Evolutionary conservation across 805 yeast species (phyloP), one percentile per base, ranked within the genome.

Genomic region (Yarrowia sp.): DNA sequence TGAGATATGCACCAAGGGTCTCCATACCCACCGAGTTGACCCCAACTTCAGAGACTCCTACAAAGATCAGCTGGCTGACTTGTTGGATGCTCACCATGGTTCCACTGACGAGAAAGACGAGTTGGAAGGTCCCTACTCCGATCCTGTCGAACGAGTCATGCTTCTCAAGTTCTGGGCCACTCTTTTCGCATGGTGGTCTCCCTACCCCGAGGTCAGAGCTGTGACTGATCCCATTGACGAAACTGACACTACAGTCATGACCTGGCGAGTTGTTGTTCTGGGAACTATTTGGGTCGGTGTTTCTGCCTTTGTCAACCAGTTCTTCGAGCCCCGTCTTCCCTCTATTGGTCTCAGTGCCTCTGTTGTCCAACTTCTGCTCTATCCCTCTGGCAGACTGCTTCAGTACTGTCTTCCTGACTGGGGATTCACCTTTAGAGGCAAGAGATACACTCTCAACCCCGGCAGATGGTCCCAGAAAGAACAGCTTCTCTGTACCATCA

Each of bases 391-490:
- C 68, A 40, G 47, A 17, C 49, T 68, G 10, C 58, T 72, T n/a
- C 69, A 66, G 10, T 34, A 40, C 12, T 24, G 66, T 7, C 46
- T 71, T n/a, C 73, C 73, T 12, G 71, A 72, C 70, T 71, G 70
- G 71, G 78, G 79, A 14, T 72, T 82, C 70, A 76, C 73, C 17
- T 46, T 78, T 49, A 72, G 71, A 47, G 34, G 52, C n/a, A 14
- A 30, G 10, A 47, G 68, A 17, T 43, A 55, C 24, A 81, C 85
- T 58, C 76, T 86, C 69, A 86, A 85, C 71, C 87, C 87, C 8
- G 87, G 88, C 17, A 87, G 86, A 15, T 86, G 87, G 85, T 77
- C 79, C 44, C 77, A 74, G 66, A 86, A 86, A 72, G 90, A 86
- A 72, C 89, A 86, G 73, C 84, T 85, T 86, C 80, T 86, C 70